Base-by-base conservation (phyloP, 1,284 basidiomycete species). In the Trametes sp. region DNA sequence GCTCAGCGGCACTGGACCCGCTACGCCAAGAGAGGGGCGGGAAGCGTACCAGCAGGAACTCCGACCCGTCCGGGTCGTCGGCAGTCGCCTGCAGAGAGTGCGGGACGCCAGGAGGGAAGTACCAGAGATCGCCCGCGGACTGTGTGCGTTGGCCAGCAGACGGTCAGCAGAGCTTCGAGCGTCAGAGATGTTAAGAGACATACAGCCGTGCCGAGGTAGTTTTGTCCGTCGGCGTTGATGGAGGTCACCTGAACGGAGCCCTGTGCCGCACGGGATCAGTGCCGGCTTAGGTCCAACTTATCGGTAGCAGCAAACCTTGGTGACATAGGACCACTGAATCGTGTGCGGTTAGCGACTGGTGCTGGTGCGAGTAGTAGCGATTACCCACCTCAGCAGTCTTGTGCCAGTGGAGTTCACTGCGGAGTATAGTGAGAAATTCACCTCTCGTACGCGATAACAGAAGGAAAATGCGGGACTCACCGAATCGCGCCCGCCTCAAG, bases 401-500 rank as follows among this genome's bases (percentile, higher is more conserved):
- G 74, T 92, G 89, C 89, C 89, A 91, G 71, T 91, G 89, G 26
- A 92, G 80, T 73, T 92, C 89, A 28, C 88, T 88, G 63, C 8
- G 28, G 21, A 41, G 49, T 42, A 31, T 26, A 13, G 16, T 41
- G 24, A 41, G 54, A 41, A 59, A 52, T 44, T 24, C 14, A 14
- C 45, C 24, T 13, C 8, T 14, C 21, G 29, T 54, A 33, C 45
- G 58, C 57, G 31, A 36, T 23, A 46, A 29, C 13, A 45, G 16
- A 14, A 26, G 59, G 35, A 28, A 42, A 6, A 7, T 29, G 19
- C 14, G 23, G 51, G 19, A 67, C 79, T 44, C 69, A 87, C 87
- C 88, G 83, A 70, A 89, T 75, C 5, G 86, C 85, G 19, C 88
- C 89, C 52, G 84, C 75, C 70, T 88, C 81, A 29, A 91, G 76